phyloP scores from a whole-genome alignment of 2,329 filamentous ascomycete species.

The Trichocomaceae sp. region DNA sequence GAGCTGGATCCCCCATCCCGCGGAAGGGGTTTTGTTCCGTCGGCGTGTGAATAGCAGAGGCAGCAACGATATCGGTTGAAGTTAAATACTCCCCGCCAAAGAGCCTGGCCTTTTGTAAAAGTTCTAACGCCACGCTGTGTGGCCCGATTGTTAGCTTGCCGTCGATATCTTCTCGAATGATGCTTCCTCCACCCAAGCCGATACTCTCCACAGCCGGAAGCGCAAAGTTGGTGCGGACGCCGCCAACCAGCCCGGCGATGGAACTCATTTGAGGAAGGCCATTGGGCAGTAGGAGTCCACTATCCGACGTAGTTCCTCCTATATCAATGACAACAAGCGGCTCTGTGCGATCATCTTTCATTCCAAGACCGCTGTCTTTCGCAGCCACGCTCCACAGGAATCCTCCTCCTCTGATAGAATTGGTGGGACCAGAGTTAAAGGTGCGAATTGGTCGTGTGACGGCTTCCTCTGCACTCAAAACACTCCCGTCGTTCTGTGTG shows the following conservation, averaged over 20 bases:
- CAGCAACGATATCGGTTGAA: constrained; percentile 44
- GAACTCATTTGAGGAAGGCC: constrained; percentile 56
- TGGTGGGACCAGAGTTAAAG: constrained; percentile 48
- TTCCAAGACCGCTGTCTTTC: neutral
- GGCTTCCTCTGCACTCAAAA: constrained; percentile 43
- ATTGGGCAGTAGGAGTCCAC: constrained; percentile 51
- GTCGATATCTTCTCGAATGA: constrained; percentile 24
- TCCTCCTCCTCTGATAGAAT: constrained; percentile 48
- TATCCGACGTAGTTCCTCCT: constrained; percentile 57
- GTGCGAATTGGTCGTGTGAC: constrained; percentile 46
- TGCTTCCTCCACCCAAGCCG: constrained; percentile 51
- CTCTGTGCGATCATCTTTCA: constrained; percentile 5
- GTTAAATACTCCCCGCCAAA: constrained; percentile 52
- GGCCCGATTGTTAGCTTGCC: constrained; percentile 46
- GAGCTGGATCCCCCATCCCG: constrained; percentile 3
- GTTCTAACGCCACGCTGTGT: constrained; percentile 47
- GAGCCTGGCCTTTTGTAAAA: constrained; percentile 36
- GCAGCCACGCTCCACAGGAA: constrained; percentile 20
- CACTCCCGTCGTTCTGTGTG: constrained; percentile 48
- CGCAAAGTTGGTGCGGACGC: constrained; percentile 54
- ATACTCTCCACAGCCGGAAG: constrained; percentile 53
- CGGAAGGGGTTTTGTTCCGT: too few relatives aligned
- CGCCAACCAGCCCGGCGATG: constrained; percentile 52
- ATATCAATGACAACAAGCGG: constrained; percentile 50
- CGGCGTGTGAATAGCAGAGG: neutral